phyloP scores from a whole-genome alignment of 1,139 yeast species.

The Blastobotrys illinoisensis region DNA sequence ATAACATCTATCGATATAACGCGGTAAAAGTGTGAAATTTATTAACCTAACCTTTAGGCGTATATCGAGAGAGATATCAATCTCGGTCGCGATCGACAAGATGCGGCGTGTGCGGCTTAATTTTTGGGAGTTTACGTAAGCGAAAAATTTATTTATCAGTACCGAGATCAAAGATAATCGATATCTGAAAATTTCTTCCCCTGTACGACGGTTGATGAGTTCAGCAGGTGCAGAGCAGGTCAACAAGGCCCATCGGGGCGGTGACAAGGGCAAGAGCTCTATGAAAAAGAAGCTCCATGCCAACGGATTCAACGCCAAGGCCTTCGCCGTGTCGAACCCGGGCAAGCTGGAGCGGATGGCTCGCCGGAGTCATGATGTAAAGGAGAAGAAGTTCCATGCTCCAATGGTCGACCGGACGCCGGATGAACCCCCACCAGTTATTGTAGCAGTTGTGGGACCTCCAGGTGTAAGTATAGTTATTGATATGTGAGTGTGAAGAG shows the following conservation, averaged over 20 bases:
- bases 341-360: slow-evolving; percentile 83
- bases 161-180: not conserved
- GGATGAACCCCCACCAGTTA: slow-evolving; percentile 95
- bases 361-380: slow-evolving; percentile 70
- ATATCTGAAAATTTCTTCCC: not conserved
- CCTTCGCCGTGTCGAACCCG: slow-evolving; percentile 91
- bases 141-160: not conserved
- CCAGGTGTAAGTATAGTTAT: slow-evolving; percentile 52
- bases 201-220: not conserved
- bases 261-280: slow-evolving; percentile 48
- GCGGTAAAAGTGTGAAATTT: no score
- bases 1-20: no score
- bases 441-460: slow-evolving; percentile 97
- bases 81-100: no score
- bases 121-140: not conserved
- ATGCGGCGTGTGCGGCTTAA: not conserved
- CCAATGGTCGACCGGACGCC: slow-evolving; percentile 98
- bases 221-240: slow-evolving; percentile 20
- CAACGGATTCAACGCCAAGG: slow-evolving; percentile 89
- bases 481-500: not conserved
- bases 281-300: slow-evolving; percentile 85
- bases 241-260: slow-evolving; percentile 45
- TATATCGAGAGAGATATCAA: no score
- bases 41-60: no score
- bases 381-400: slow-evolving; percentile 84